Evolutionary conservation across 306 rosid genomes (phyloP), one percentile per base, ranked within the genome.

Genomic region (Quercus agrifolia): DNA sequence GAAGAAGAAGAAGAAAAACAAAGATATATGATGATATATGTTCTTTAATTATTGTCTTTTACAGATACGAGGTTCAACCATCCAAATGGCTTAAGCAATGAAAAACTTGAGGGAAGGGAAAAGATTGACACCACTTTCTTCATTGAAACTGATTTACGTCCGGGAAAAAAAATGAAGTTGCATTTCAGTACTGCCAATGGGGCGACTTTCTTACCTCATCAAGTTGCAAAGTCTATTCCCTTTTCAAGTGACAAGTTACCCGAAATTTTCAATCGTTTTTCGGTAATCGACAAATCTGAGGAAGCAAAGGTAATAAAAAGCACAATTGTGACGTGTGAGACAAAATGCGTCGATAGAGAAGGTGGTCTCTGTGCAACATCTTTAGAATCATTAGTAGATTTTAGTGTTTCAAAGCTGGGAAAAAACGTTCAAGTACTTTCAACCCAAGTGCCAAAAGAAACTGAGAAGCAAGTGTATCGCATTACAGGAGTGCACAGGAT

Each of bases 281-380:
- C 44, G 1, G 10, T 38, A 38, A 38, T 1, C 44, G 44, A 38
- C 0, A 66, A 86, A 4, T 81, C 89, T 6, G 21, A 2, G 1
- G 77, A 74, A 17, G 85, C 87, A 25, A 54, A 80, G 6, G 15
- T 9, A 1, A 3, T 81, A 21, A 66, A 23, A n/a, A 1, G 31
- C 2, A 81, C 89, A 11, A 63, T 86, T 8, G 17, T 63, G 15
- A 55, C 54, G 14, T 83, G 89, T 6, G 89, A 78, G 79, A 31
- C 5, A 0, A 74, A 81, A 1, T 61, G 59, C 49, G n/a, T 71
- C 6, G 44, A 6, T 38, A 38, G 44, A 7, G 87, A 81, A 30
- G 72, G 75, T 15, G 81, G 76, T 66, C 73, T 17, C 57, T 87
- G 86, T 10, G 86, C 86, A 0, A 75, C 78, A 1, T 87, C 90